Conservation (phyloP, 257 asterid species). For the Ehretia macrophylla region DNA sequence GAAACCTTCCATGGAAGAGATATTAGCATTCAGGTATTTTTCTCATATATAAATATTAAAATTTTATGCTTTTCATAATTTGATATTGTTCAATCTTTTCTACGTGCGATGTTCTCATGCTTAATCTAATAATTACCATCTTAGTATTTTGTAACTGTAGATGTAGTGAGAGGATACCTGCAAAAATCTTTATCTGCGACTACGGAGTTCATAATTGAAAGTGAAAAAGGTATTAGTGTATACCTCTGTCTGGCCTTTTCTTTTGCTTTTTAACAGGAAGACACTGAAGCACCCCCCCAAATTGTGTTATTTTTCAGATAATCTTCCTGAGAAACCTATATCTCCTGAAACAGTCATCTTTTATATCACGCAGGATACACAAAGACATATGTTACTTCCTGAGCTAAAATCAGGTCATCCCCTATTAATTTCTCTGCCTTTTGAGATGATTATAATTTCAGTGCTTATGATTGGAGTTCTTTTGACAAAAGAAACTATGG, state of each 20-base stretch:
- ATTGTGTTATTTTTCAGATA: constrained; percentile 36
- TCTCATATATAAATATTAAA: background rate
- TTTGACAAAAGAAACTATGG: too few relatives aligned
- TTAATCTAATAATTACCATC: constrained; percentile 31
- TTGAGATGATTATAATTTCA: background rate
- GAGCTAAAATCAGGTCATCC: constrained; percentile 65
- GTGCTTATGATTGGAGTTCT: background rate
- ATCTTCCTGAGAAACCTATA: constrained; percentile 57
- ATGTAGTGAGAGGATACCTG: constrained; percentile 71
- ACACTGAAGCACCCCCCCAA: constrained; percentile 16
- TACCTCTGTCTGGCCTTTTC: constrained; percentile 4
- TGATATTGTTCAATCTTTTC: background rate
- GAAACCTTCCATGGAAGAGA: constrained; percentile 87
- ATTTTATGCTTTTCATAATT: background rate
- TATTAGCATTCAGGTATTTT: constrained; percentile 68
- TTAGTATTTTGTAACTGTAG: constrained; percentile 71
- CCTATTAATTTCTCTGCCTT: constrained; percentile 4
- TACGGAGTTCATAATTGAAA: constrained; percentile 65
- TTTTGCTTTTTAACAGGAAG: constrained; percentile 13
- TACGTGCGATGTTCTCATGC: constrained; percentile 20
- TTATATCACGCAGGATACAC: constrained; percentile 87
- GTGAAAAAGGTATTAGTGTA: constrained; percentile 50
- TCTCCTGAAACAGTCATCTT: constrained; percentile 70
- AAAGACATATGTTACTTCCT: constrained; percentile 67
- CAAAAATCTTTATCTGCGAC: constrained; percentile 69